Evolutionary conservation across 1,284 basidiomycete species (phyloP).

Genomic region (Ustilago cynodontis): DNA sequence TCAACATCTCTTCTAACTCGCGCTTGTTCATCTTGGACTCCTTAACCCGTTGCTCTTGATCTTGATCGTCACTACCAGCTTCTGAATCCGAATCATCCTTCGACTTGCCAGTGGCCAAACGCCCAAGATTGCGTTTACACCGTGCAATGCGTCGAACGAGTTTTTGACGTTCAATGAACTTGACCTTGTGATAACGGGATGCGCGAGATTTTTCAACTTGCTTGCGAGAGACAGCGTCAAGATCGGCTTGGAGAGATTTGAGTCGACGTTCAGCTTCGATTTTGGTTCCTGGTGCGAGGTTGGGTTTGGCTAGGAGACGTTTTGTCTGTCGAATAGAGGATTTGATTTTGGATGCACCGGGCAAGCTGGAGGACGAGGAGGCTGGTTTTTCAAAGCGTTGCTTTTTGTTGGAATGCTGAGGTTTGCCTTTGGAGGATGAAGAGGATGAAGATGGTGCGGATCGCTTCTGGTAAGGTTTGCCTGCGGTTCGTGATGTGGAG

Average conservation of each 20-base stretch:
- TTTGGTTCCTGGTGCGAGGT: slow-evolving; percentile 52
- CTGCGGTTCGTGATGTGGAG: background rate
- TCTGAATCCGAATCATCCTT: slow-evolving; percentile 28
- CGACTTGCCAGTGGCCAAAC: slow-evolving; percentile 9
- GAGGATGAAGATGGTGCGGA: slow-evolving; percentile 14
- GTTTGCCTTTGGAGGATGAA: slow-evolving; percentile 18
- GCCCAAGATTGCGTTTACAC: slow-evolving; percentile 28
- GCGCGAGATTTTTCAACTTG: slow-evolving; percentile 46
- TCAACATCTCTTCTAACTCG: slow-evolving; percentile 20
- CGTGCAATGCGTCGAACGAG: slow-evolving; percentile 38
- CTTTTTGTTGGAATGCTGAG: slow-evolving; percentile 30
- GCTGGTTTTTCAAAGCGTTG: slow-evolving; percentile 26
- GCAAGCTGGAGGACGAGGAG: slow-evolving; percentile 19
- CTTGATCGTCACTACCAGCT: slow-evolving; percentile 19
- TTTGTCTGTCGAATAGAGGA: slow-evolving; percentile 56
- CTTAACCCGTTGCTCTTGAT: slow-evolving; percentile 20
- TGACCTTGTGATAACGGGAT: slow-evolving; percentile 50
- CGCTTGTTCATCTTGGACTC: slow-evolving; percentile 37
- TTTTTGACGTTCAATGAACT: slow-evolving; percentile 55
- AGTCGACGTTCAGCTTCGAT: slow-evolving; percentile 61
- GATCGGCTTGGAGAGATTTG: slow-evolving; percentile 46
- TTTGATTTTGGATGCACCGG: slow-evolving; percentile 55
- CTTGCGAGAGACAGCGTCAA: slow-evolving; percentile 33
- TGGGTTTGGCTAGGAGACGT: slow-evolving; percentile 52
- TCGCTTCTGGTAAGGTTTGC: slow-evolving; percentile 26